Conservation (phyloP, 805 yeast genomes). For the Pichia phayaonensis region DNA sequence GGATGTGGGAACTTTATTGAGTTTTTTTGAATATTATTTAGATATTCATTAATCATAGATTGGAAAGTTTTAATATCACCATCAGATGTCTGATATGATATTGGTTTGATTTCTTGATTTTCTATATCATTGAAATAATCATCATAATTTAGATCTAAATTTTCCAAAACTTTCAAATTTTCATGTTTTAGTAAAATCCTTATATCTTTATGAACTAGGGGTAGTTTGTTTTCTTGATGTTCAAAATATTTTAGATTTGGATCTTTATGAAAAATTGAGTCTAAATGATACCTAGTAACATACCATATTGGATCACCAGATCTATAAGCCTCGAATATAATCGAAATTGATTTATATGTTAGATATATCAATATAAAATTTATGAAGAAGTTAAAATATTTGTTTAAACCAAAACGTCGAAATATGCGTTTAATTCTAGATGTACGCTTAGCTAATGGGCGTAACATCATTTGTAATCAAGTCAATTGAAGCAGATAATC, state of each 20-base stretch:
- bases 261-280: background rate
- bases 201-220: constrained; percentile 4
- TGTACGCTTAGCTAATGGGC: background rate
- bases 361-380: background rate
- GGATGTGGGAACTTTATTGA: constrained; percentile 13
- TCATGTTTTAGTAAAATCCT: constrained; percentile 9
- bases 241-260: background rate
- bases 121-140: constrained; percentile 1
- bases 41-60: constrained; percentile 11
- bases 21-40: constrained; percentile 8
- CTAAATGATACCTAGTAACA: constrained; percentile 6
- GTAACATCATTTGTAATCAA: background rate
- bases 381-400: background rate
- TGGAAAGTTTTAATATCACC: background rate
- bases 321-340: background rate
- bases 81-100: background rate
- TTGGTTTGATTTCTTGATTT: background rate
- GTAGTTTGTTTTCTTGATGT: background rate
- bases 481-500: background rate
- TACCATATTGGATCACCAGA: constrained; percentile 6
- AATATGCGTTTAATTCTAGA: background rate
- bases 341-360: background rate
- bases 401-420: background rate
- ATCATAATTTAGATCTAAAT: constrained; percentile 5
- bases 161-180: constrained; percentile 6